These are phyloP conservation scores for Candida mesenterica DNA, from an alignment of 1,139 yeast genomes.

Conservation along the genomic window DNA sequence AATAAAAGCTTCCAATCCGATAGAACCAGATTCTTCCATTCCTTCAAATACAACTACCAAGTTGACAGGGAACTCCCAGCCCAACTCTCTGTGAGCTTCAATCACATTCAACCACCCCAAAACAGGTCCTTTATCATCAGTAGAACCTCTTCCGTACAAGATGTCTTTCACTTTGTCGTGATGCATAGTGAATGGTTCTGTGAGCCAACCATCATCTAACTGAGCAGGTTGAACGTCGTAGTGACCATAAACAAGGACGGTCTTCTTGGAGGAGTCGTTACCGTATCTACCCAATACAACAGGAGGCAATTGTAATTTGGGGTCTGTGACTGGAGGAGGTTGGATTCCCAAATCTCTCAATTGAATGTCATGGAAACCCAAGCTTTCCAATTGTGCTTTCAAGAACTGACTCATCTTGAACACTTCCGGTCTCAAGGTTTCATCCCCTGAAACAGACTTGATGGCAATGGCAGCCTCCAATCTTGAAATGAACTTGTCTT, in stretches of 20 bases:
- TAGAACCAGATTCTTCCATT: constrained; percentile 97
- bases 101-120: constrained; percentile 93
- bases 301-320: constrained; percentile 80
- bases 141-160: constrained; percentile 88
- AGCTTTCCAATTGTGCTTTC: constrained; percentile 58
- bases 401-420: constrained; percentile 84
- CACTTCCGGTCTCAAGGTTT: constrained; percentile 80
- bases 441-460: constrained; percentile 93
- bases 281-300: constrained; percentile 89
- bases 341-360: constrained; percentile 82
- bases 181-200: constrained; percentile 81
- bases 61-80: constrained; percentile 90
- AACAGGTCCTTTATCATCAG: constrained; percentile 98
- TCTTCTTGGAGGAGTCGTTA: constrained; percentile 73
- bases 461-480: constrained; percentile 82
- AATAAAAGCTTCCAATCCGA: constrained; percentile 84
- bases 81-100: constrained; percentile 84
- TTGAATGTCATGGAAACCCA: constrained; percentile 83
- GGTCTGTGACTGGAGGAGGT: constrained; percentile 75
- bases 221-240: constrained; percentile 98
- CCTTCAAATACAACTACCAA: constrained; percentile 94
- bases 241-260: constrained; percentile 90
- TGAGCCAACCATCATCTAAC: constrained; percentile 89
- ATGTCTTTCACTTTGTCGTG: constrained; percentile 57
- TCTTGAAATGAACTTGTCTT: constrained; percentile 66